These are phyloP conservation scores for Fusarium papillatum DNA, from an alignment of 2,329 filamentous ascomycete genomes.

Conservation along the genomic window DNA sequence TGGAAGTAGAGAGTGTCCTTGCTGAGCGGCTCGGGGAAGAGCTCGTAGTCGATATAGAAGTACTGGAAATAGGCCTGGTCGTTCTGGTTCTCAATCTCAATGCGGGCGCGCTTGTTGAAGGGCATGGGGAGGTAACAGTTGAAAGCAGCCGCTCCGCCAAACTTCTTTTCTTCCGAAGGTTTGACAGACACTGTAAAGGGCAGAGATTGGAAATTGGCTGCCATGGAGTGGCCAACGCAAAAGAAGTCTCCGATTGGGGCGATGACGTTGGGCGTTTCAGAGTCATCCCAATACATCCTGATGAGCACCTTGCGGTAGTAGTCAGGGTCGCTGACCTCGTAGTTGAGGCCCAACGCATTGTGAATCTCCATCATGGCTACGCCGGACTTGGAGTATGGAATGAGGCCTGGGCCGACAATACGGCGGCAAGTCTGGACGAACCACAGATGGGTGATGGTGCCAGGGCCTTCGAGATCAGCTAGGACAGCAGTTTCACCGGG, in stretches of 20 bases:
- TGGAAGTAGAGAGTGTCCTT: slow-evolving; percentile 50
- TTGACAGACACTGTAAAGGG: slow-evolving; percentile 50
- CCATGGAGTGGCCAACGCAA: slow-evolving; percentile 49
- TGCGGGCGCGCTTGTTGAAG: slow-evolving; percentile 51
- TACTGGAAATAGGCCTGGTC: slow-evolving; percentile 50
- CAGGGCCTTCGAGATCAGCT: slow-evolving; percentile 49
- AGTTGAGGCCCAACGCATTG: slow-evolving; percentile 48
- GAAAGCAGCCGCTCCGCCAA: slow-evolving; percentile 49
- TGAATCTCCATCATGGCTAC: slow-evolving; percentile 52
- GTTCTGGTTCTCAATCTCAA: slow-evolving; percentile 52
- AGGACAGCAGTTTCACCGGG: slow-evolving; percentile 47
- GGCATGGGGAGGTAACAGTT: slow-evolving; percentile 51
- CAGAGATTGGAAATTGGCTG: slow-evolving; percentile 50
- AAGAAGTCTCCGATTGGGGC: slow-evolving; percentile 50
- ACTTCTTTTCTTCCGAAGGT: slow-evolving; percentile 50
- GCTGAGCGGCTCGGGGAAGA: slow-evolving; percentile 42
- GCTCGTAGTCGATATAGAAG: slow-evolving; percentile 53
- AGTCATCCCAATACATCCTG: slow-evolving; percentile 52
- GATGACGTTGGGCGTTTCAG: slow-evolving; percentile 47
- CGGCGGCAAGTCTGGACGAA: slow-evolving; percentile 51
- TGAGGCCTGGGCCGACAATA: slow-evolving; percentile 49
- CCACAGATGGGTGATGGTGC: slow-evolving; percentile 49
- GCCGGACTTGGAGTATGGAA: slow-evolving; percentile 50
- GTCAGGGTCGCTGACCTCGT: slow-evolving; percentile 50
- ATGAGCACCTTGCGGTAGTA: slow-evolving; percentile 52